Conservation (phyloP, 2,329 filamentous ascomycete species). For the Nigrograna mackinnonii region DNA sequence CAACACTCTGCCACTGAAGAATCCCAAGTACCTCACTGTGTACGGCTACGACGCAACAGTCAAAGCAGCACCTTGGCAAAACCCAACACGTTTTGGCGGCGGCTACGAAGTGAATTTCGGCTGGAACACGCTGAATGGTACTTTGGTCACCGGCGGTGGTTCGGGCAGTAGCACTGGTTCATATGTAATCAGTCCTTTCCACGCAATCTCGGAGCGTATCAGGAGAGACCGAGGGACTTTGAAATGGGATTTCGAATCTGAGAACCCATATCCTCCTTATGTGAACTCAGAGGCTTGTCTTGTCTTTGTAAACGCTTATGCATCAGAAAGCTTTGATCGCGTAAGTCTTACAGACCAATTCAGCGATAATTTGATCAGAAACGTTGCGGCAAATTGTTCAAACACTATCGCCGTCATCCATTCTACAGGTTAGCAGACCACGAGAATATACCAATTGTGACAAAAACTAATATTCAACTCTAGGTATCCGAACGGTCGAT, state of each 20-base stretch:
- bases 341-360: conserved; percentile 47
- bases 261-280: neutral
- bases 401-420: conserved; percentile 57
- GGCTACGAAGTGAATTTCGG: conserved; percentile 39
- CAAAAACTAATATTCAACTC: too few species aligned
- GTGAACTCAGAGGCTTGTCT: conserved; percentile 51
- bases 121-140: conserved; percentile 41
- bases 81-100: conserved; percentile 39
- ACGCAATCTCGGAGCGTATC: conserved; percentile 39
- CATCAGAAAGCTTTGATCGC: conserved; percentile 50
- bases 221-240: neutral
- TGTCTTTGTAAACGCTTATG: conserved; percentile 62
- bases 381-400: conserved; percentile 50
- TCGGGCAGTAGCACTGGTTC: conserved; percentile 46
- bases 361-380: conserved; percentile 44
- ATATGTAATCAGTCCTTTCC: conserved; percentile 46
- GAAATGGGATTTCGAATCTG: neutral
- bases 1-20: conserved; percentile 56
- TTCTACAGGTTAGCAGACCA: conserved; percentile 45
- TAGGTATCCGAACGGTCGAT: conserved; percentile 36
- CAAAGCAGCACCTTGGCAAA: conserved; percentile 40
- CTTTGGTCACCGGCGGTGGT: conserved; percentile 48
- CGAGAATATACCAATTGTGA: too few species aligned
- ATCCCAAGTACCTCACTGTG: conserved; percentile 51
- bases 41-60: conserved; percentile 54